Evolutionary conservation across 2,329 filamentous ascomycete species (phyloP), one percentile per base, ranked within the genome.

Genomic region (Talaromyces sp.): DNA sequence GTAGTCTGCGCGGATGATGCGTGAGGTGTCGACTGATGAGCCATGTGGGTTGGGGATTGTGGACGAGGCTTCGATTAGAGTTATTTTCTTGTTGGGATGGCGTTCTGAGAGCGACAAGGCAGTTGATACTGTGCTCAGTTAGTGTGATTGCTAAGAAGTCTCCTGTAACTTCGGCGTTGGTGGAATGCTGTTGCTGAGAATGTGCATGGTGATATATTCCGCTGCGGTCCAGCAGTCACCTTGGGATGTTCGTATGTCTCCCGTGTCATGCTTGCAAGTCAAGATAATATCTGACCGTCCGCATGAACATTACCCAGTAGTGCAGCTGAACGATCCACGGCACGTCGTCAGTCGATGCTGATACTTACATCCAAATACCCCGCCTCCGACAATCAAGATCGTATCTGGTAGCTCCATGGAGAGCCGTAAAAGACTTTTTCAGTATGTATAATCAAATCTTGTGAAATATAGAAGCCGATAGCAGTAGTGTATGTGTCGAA

Each of bases 1-100:
- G 74, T 98, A 98, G 82, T 98, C 94, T 43, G 89, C 84, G 39
- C 87, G 83, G 59, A 89, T 82, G 69, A 89, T 88, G 64, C 87
- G 85, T 24, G 84, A 87, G 54, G 81, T 81, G 73, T 89, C 87
- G 67, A 88, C 83, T 67, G 83, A 86, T 11, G 85, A 84, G 62
- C 83, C 85, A 71, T 87, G 83, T 2, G 84, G 83, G 60, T 86
- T 83, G 24, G 86, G 86, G 64, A 87, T 86, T 41, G 71, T 75
- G 2, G 82, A 76, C 22, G 83, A 80, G 27, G 84, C 79, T 69
- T 89, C 87, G 63, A 89, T 74, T 39, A 89, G 74, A 7, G 85
- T 88, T 67, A 89, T 84, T 50, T 79, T 76, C 22, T 81, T 83
- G 62, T 80, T 71, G 58, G 77, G 76, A 41, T 81, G 80, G 41